A percentile compares a stretch with the other conserved stretches of the same genome.
phyloP scores from a whole-genome alignment of 1,139 yeast genomes.

The Meyerozyma smithsonii region DNA sequence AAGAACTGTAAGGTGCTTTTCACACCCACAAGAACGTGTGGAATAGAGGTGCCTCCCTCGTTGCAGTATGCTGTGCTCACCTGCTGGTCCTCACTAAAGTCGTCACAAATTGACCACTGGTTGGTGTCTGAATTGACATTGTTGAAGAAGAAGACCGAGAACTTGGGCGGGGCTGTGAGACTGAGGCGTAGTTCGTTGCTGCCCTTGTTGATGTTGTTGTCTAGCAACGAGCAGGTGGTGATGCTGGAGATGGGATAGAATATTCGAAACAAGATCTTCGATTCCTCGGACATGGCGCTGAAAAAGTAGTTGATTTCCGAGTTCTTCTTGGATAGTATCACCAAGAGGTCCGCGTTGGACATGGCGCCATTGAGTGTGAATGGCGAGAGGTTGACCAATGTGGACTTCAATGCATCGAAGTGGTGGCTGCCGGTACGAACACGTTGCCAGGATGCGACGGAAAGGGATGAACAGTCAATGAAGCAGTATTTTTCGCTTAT shows the following conservation, averaged over 20 bases:
- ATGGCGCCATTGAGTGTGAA: slow-evolving; percentile 56
- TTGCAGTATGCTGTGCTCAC: slow-evolving; percentile 62
- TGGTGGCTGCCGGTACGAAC: slow-evolving; percentile 58
- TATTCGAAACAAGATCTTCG: slow-evolving; percentile 64
- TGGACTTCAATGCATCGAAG: slow-evolving; percentile 34
- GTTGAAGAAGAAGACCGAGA: slow-evolving; percentile 65
- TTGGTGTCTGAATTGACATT: slow-evolving; percentile 49
- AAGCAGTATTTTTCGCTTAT: slow-evolving; percentile 65
- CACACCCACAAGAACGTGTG: slow-evolving; percentile 53
- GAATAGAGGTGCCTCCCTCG: slow-evolving; percentile 46
- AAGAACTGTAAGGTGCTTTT: slow-evolving; percentile 49
- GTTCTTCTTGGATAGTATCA: slow-evolving; percentile 63
- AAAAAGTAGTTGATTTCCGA: slow-evolving; percentile 71
- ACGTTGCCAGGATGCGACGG: slow-evolving; percentile 79
- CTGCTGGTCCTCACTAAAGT: slow-evolving; percentile 77
- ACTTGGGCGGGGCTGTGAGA: slow-evolving; percentile 61
- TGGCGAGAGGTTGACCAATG: slow-evolving; percentile 61
- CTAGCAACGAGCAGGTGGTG: slow-evolving; percentile 42
- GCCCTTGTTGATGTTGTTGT: slow-evolving; percentile 39
- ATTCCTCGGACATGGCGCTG: slow-evolving; percentile 61
- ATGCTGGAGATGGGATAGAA: slow-evolving; percentile 56
- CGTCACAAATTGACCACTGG: slow-evolving; percentile 82
- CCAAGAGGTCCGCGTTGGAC: slow-evolving; percentile 63
- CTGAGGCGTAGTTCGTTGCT: slow-evolving; percentile 49
- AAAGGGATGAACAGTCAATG: slow-evolving; percentile 59